Percentiles rank a stretch among this genome's conserved stretches.
Conservation (phyloP, 2,329 filamentous ascomycete genomes). For the Phialocephala subalpina region DNA sequence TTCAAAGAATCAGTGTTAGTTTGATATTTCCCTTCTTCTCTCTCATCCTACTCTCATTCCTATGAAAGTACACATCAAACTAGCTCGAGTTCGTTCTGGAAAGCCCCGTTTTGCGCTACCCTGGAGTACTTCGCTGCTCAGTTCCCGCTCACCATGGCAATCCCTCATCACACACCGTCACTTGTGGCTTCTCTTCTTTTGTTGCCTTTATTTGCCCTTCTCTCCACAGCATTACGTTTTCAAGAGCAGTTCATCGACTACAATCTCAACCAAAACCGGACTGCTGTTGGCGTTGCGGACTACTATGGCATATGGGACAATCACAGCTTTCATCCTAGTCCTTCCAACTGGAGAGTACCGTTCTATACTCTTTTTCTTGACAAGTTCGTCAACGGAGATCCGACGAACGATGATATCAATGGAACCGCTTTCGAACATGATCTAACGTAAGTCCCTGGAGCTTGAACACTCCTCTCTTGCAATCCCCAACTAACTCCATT, state of each 20-base stretch:
- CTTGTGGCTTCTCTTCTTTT: neutral
- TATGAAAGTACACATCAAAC: slow-evolving; percentile 4
- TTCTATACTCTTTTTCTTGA: slow-evolving; percentile 5
- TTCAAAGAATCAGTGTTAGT: neutral
- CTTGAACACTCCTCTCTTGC: neutral
- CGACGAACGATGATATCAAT: slow-evolving; percentile 8
- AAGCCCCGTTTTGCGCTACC: neutral
- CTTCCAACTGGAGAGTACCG: neutral
- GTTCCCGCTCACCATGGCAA: neutral
- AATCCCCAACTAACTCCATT: neutral
- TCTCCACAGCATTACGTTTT: neutral
- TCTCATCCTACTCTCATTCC: neutral
- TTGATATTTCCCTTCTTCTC: neutral
- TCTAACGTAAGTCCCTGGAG: neutral
- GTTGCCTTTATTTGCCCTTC: neutral
- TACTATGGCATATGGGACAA: slow-evolving; percentile 4
- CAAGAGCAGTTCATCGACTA: slow-evolving; percentile 5
- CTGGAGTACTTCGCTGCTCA: neutral
- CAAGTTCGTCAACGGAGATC: slow-evolving; percentile 7
- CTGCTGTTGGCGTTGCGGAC: slow-evolving; percentile 1
- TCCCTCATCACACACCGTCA: neutral
- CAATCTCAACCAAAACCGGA: slow-evolving; percentile 7
- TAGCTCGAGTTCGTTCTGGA: slow-evolving; percentile 5
- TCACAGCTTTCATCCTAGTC: slow-evolving; percentile 9
- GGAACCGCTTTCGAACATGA: slow-evolving; percentile 1